Conservation (phyloP, 768 basidiomycete species). For the Lactifluus piperatus region DNA sequence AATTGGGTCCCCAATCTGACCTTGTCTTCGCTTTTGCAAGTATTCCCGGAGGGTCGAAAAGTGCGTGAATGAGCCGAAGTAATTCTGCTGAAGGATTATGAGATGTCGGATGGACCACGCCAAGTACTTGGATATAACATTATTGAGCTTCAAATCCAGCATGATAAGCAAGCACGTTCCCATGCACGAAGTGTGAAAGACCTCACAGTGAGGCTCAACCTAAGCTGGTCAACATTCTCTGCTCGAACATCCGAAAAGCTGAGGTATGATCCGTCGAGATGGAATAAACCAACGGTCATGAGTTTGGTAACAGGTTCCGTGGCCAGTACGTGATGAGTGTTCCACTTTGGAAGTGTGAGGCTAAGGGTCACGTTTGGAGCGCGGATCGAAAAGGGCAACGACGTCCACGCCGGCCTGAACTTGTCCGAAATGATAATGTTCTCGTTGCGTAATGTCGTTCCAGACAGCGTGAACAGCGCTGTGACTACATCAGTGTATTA, state of each 20-base stretch:
- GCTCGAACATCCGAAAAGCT: conserved; percentile 60
- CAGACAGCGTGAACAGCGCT: conserved; percentile 71
- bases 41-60: conserved; percentile 87
- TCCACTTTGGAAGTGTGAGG: conserved; percentile 82
- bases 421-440: conserved; percentile 57
- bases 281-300: conserved; percentile 47
- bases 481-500: neutral
- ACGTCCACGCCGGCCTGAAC: conserved; percentile 63
- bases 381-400: conserved; percentile 55
- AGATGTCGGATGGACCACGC: conserved; percentile 89
- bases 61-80: conserved; percentile 89
- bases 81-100: conserved; percentile 87
- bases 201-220: conserved; percentile 53
- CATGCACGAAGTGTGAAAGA: neutral
- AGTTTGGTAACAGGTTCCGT: conserved; percentile 52
- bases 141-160: conserved; percentile 33
- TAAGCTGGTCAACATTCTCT: conserved; percentile 73
- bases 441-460: conserved; percentile 42
- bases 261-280: conserved; percentile 60
- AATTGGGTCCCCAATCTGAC: conserved; percentile 74
- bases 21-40: conserved; percentile 52
- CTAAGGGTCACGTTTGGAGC: conserved; percentile 47
- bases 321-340: conserved; percentile 66
- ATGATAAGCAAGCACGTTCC: neutral
- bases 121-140: conserved; percentile 56